Conservation (phyloP, 257 asterid genomes). For the Fraxinus quadrangulata region DNA sequence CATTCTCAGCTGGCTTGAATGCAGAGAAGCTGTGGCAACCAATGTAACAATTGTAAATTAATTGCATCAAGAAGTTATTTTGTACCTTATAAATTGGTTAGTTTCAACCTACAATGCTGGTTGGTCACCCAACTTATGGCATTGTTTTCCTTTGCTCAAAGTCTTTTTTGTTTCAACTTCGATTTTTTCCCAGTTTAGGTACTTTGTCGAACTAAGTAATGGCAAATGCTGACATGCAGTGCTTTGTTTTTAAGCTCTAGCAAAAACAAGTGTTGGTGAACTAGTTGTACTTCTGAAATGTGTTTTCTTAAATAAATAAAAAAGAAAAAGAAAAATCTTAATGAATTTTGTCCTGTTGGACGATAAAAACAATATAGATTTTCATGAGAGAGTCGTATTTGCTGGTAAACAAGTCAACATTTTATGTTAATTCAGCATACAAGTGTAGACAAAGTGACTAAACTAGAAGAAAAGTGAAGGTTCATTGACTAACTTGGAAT, state of each 20-base stretch:
- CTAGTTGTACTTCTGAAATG: background rate
- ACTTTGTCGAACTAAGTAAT: too few relatives aligned
- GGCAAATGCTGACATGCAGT: too few relatives aligned
- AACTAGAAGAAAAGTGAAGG: background rate
- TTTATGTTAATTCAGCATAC: background rate
- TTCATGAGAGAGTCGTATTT: background rate
- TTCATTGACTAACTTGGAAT: background rate
- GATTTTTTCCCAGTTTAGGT: too few relatives aligned
- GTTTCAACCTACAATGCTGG: background rate
- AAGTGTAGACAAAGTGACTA: background rate
- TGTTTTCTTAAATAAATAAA: background rate
- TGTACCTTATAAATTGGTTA: background rate
- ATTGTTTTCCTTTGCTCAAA: background rate
- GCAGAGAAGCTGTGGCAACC: conserved; percentile 49
- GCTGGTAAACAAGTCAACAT: background rate
- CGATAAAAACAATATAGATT: background rate
- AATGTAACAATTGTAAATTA: background rate
- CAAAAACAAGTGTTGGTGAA: background rate
- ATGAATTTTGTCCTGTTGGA: background rate
- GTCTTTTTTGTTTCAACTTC: too few relatives aligned
- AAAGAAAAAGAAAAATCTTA: background rate
- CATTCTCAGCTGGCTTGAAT: conserved; percentile 68
- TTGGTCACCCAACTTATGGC: background rate
- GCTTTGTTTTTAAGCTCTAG: background rate
- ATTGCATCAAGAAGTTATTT: background rate